Conservation (phyloP, 192 early-diverging fungal genomes). For the Coemansia sp. region DNA sequence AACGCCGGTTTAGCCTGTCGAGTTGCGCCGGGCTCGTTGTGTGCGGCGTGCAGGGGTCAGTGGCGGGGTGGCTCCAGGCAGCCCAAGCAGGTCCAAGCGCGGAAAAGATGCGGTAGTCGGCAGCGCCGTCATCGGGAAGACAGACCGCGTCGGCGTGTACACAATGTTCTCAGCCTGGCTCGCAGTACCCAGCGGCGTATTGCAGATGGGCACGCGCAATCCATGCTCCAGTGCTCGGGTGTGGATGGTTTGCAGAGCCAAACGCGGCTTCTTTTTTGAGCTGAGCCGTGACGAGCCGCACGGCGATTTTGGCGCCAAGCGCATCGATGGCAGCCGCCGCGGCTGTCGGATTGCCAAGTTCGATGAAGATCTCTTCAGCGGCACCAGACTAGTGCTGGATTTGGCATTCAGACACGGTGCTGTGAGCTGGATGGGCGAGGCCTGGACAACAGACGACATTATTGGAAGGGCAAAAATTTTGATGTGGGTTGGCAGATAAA, state of each 20-base stretch:
- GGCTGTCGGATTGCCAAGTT: conserved; percentile 15
- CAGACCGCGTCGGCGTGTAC: conserved; percentile 1
- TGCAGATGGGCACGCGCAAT: conserved; percentile 43
- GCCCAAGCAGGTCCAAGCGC: conserved; percentile 8
- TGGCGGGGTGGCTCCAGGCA: background rate
- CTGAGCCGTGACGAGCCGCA: conserved; percentile 9
- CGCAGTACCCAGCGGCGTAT: conserved; percentile 39
- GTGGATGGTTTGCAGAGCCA: conserved; percentile 43
- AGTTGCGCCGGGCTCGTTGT: conserved; percentile 30
- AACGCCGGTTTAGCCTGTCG: conserved; percentile 6
- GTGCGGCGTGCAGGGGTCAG: background rate
- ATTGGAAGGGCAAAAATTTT: conserved; percentile 1
- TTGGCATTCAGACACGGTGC: conserved; percentile 4
- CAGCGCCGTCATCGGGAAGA: conserved; percentile 9
- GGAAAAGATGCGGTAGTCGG: conserved; percentile 11
- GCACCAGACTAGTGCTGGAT: conserved; percentile 6
- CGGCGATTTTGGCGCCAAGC: conserved; percentile 16
- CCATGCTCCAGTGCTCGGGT: conserved; percentile 47
- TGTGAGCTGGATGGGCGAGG: conserved; percentile 7
- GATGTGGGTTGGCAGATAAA: background rate
- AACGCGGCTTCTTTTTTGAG: conserved; percentile 30
- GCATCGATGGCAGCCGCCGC: conserved; percentile 20
- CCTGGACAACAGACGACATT: conserved; percentile 4
- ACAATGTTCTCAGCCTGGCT: conserved; percentile 40
- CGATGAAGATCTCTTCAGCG: conserved; percentile 14